Base-by-base conservation (phyloP, 495 filamentous ascomycete species). In the Aspergillus nidulans region DNA sequence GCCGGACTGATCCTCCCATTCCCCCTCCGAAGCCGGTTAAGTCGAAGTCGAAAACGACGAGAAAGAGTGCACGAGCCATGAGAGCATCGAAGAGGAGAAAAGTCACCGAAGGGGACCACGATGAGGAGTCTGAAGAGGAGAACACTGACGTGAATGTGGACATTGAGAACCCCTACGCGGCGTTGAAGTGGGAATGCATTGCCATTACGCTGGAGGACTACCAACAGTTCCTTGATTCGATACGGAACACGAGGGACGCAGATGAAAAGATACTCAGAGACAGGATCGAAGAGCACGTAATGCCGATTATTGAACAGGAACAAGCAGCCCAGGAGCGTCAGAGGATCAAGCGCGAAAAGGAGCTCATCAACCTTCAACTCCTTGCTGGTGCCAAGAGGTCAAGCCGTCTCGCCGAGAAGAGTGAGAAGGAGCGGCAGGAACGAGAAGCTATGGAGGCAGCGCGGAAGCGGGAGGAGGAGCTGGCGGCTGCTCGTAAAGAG, bases 351-450 rank as follows among this genome's bases (percentile, higher is more conserved):
- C 81, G 83, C 55, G 85, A 92, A 67, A 91, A 88, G 64, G 91
- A 96, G 61, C 65, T 95, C 26, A 71, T 88, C 49, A 89, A 84
- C 59, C 64, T 92, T 59, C 83, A 92, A 64, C 88, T 92, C 61
- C 76, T 97, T 57, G 91, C 90, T n/a, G 87, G 87, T 38, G 92
- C 94, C 0, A 98, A 98, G 73, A 77, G 94, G 52, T 97, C 94
- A 1, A 92, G 89, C 58, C 84, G 94, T 46, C 79, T 97, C 46
- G 90, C 90, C 30, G 78, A 81, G 49, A 95, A 91, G 70, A 71
- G 82, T 24, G 88, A 95, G 66, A 87, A 84, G 50, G 89, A 90
- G 56, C 84, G 85, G 58, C 69, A 84, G 50, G 85, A 90, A 21
- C 86, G 89, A 52, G 86, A 87, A 51, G 78, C 79, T 38, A 76